Conservation (phyloP, 306 rosid genomes). For the Herpetospermum pedunculosum region DNA sequence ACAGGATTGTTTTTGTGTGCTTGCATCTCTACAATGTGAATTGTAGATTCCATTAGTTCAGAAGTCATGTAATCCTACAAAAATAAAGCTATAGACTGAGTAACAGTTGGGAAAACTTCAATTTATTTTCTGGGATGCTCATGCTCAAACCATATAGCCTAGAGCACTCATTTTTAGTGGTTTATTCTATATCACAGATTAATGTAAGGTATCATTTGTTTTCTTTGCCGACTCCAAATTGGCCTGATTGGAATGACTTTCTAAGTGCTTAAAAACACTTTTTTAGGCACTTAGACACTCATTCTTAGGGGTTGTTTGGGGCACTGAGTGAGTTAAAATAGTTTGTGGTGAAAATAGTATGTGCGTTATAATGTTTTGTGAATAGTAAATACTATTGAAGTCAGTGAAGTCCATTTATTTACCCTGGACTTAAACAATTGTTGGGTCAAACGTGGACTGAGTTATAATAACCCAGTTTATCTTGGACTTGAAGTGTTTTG, state of each 20-base stretch:
- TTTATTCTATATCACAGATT: background rate
- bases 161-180: background rate
- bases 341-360: too few species aligned
- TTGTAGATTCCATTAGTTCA: background rate
- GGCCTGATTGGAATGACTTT: too few species aligned
- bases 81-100: background rate
- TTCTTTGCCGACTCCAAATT: background rate
- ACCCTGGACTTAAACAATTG: too few species aligned
- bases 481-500: background rate
- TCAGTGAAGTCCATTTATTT: too few species aligned
- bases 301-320: too few species aligned
- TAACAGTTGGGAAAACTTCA: background rate
- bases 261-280: too few species aligned
- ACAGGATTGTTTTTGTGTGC: background rate
- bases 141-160: background rate
- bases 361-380: too few species aligned
- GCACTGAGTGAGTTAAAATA: too few species aligned
- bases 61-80: background rate
- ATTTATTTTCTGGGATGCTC: background rate
- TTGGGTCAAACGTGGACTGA: too few species aligned
- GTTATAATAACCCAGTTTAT: too few species aligned
- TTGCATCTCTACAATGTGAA: background rate
- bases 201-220: background rate
- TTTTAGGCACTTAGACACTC: too few species aligned
- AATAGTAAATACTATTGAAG: too few species aligned